These are phyloP conservation scores for Nakazawaea ernobii DNA, from an alignment of 805 yeast genomes.

Conservation along the genomic window DNA sequence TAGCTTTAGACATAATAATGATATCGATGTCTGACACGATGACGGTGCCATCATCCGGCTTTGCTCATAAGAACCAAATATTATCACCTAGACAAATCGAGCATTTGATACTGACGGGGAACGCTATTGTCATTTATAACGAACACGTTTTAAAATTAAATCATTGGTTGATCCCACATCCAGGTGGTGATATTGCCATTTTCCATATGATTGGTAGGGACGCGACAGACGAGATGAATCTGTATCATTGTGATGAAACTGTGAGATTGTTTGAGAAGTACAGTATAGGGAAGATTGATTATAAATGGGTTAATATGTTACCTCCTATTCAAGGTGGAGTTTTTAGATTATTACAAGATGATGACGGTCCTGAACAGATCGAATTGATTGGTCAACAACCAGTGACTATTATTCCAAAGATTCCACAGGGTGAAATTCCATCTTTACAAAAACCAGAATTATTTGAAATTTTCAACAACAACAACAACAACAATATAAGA, in stretches of 20 bases:
- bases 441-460: conserved; percentile 29
- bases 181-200: conserved; percentile 86
- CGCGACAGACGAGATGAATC: conserved; percentile 87
- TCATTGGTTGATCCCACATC: conserved; percentile 68
- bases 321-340: conserved; percentile 89
- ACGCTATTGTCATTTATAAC: conserved; percentile 63
- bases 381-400: conserved; percentile 35
- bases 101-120: conserved; percentile 59
- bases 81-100: conserved; percentile 44
- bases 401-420: conserved; percentile 40
- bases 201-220: conserved; percentile 83
- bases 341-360: conserved; percentile 28
- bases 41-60: background rate
- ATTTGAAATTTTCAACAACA: conserved; percentile 29
- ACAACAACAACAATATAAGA: conserved; percentile 27
- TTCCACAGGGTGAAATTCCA: conserved; percentile 43
- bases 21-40: background rate
- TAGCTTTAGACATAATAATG: too few species aligned
- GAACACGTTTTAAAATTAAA: conserved; percentile 58
- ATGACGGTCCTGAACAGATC: conserved; percentile 4
- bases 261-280: conserved; percentile 44
- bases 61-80: conserved; percentile 12
- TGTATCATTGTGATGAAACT: conserved; percentile 68
- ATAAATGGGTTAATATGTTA: conserved; percentile 64
- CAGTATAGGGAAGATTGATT: conserved; percentile 60